Conservation (phyloP, 1,284 basidiomycete genomes). For the Grifola frondosa region DNA sequence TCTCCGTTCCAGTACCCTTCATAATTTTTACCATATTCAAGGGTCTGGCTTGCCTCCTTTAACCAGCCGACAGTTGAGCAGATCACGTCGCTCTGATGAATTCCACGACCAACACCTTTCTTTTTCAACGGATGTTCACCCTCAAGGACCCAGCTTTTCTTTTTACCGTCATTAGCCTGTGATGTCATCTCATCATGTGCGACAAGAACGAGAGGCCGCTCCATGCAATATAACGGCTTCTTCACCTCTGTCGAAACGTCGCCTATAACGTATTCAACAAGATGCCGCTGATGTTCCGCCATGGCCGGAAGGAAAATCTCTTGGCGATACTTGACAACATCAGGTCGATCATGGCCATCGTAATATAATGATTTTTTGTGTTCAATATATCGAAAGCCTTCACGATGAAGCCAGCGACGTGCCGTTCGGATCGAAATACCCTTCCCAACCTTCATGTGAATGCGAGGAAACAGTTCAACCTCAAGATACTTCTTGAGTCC, state of each 20-base stretch:
- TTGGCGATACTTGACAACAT: conserved; percentile 33
- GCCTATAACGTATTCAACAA: conserved; percentile 29
- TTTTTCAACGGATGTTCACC: conserved; percentile 35
- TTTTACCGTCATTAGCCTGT: conserved; percentile 36
- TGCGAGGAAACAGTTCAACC: conserved; percentile 34
- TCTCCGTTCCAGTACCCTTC: conserved; percentile 45
- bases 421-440: conserved; percentile 27
- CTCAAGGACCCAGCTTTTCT: conserved; percentile 33
- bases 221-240: conserved; percentile 24
- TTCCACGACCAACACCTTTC: conserved; percentile 33
- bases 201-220: conserved; percentile 28
- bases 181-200: conserved; percentile 40
- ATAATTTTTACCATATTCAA: conserved; percentile 46
- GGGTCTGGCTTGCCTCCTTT: conserved; percentile 12
- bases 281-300: conserved; percentile 17
- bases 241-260: conserved; percentile 24
- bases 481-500: conserved; percentile 39
- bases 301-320: conserved; percentile 30
- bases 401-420: conserved; percentile 29
- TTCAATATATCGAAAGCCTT: conserved; percentile 33
- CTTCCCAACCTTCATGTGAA: conserved; percentile 29
- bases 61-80: conserved; percentile 16
- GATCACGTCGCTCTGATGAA: conserved; percentile 21
- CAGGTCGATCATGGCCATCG: conserved; percentile 36
- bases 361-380: conserved; percentile 35